phyloP scores from a whole-genome alignment of 2,329 filamentous ascomycete genomes.

The Aspergillus sp. region DNA sequence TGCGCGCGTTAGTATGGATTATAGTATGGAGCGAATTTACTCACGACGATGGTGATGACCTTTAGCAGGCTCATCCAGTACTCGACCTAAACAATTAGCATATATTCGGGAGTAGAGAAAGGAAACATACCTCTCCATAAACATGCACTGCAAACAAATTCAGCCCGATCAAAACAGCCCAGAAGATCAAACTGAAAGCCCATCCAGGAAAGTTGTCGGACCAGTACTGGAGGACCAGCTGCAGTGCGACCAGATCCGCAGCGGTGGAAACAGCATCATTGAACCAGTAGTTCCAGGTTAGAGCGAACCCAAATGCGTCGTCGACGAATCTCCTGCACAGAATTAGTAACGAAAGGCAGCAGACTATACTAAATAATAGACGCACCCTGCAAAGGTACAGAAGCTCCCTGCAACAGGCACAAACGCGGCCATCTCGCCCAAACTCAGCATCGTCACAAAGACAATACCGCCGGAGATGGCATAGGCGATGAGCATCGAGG shows the following conservation, averaged over 20 bases:
- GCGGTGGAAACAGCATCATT: constrained; percentile 64
- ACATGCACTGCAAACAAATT: constrained; percentile 55
- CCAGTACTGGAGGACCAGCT: constrained; percentile 63
- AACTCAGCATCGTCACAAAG: constrained; percentile 58
- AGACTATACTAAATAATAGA: neutral
- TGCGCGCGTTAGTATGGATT: constrained; percentile 14
- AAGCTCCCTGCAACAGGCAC: constrained; percentile 56
- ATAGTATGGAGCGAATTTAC: constrained; percentile 10
- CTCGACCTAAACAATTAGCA: constrained; percentile 19
- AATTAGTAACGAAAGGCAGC: neutral
- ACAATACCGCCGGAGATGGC: constrained; percentile 58
- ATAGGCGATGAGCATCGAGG: constrained; percentile 59
- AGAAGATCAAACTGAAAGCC: constrained; percentile 63
- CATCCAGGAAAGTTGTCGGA: constrained; percentile 62
- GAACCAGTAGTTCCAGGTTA: constrained; percentile 58
- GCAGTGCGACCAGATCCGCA: constrained; percentile 59
- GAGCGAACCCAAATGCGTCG: constrained; percentile 44
- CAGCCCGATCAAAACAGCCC: constrained; percentile 53
- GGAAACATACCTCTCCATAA: constrained; percentile 51
- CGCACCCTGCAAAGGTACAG: constrained; percentile 55
- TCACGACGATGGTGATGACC: constrained; percentile 42
- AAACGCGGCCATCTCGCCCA: constrained; percentile 63
- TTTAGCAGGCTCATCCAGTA: constrained; percentile 45
- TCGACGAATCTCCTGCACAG: constrained; percentile 42
- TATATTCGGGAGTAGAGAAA: neutral